Evolutionary conservation across 345 rosid species (phyloP), one percentile per base, ranked within the genome.

Genomic region (Iberis pinnata): DNA sequence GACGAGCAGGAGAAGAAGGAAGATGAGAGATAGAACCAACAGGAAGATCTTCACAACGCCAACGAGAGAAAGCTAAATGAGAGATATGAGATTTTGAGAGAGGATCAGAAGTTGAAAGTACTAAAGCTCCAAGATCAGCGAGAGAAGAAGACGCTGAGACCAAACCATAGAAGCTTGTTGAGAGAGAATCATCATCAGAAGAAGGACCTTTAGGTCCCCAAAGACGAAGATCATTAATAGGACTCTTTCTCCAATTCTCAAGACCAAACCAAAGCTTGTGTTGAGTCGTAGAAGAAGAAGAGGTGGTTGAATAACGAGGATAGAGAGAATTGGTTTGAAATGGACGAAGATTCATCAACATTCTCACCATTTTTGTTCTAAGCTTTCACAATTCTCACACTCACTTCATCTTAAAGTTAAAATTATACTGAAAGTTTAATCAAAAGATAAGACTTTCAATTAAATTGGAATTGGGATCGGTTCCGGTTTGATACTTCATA

Each of bases 191-290:
- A 3, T 39, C 37, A 4, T 15, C 26, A 6, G 17, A 31, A 26
- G 57, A 64, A 26, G 98, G 93, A 43, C 98, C 95, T 2, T 49
- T 63, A 56, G 78, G 79, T 61, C 92, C 98, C 96, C 96, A 90
- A 53, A 64, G 65, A 32, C 89, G 82, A 51, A 76, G 70, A 70
- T 78, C 76, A 60, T 79, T 84, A 27, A 79, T 68, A 8, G 88
- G 75, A 60, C 74, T 73, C 29, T 70, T 63, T 41, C 92, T 75
- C 98, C 95, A 87, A n/a, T 69, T 25, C 4, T 69, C 62, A 10
- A 82, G 92, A 63, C 92, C 88, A 25, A 80, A 62, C 89, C 96
- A 87, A 25, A 72, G 80, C 31, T 74, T 50, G 63, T 51, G 67
- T 12, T 49, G 56, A 12, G 3, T 51, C 51, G 59, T 67, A 26